phyloP scores from a whole-genome alignment of 208 protist genomes.

The Sergeia podlipaevii region DNA sequence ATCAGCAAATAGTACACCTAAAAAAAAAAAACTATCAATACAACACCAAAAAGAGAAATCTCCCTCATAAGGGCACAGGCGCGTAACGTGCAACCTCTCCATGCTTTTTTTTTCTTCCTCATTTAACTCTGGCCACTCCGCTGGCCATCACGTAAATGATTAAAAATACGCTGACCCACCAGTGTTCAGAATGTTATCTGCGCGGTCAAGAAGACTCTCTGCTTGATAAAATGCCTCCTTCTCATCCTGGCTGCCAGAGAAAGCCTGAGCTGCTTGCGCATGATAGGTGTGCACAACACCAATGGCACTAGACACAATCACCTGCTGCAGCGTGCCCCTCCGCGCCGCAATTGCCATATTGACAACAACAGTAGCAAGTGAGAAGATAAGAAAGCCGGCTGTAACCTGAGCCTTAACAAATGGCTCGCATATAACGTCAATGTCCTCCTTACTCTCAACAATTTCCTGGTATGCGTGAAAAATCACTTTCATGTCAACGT shows the following conservation, averaged over 20 bases:
- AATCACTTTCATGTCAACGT: slow-evolving; percentile 62
- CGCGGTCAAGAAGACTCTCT: slow-evolving; percentile 1
- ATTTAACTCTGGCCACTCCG: too few relatives aligned
- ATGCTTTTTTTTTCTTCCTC: too few relatives aligned
- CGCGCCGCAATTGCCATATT: slow-evolving; percentile 35
- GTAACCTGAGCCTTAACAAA: slow-evolving; percentile 27
- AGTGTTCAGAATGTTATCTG: too few relatives aligned
- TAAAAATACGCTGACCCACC: too few relatives aligned
- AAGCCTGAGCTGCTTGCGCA: too few relatives aligned
- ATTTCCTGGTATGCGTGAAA: slow-evolving; percentile 62
- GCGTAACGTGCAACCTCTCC: too few relatives aligned
- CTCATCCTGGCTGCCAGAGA: too few relatives aligned
- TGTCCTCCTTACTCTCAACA: slow-evolving; percentile 40
- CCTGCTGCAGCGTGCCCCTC: slow-evolving; percentile 27
- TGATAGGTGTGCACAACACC: slow-evolving; percentile 26
- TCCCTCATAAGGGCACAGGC: too few relatives aligned
- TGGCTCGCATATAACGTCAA: slow-evolving; percentile 24
- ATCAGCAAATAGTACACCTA: too few relatives aligned
- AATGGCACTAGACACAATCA: slow-evolving; percentile 33
- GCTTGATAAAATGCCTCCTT: not conserved
- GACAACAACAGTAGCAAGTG: slow-evolving; percentile 47
- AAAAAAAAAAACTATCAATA: too few relatives aligned
- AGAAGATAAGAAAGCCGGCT: slow-evolving; percentile 48
- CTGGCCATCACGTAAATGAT: too few relatives aligned
- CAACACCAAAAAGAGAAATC: too few relatives aligned